These are phyloP conservation scores for Rusavskia elegans DNA, from an alignment of 495 filamentous ascomycete genomes.

Conservation along the genomic window DNA sequence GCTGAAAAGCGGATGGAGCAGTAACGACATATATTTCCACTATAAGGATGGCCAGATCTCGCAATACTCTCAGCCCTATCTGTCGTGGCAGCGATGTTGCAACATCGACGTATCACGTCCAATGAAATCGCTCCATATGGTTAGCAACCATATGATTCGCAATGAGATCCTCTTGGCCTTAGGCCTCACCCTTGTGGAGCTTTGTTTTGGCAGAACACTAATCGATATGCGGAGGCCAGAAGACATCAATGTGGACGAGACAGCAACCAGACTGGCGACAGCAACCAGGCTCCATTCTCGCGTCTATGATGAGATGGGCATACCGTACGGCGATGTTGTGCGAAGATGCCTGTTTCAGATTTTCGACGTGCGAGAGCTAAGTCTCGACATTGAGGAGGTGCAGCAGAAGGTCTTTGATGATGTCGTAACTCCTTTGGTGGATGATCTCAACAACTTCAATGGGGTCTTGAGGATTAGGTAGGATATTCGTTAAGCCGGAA, in stretches of 20 bases:
- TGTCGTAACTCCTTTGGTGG: conserved; percentile 9
- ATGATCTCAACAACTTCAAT: conserved; percentile 3
- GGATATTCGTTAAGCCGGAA: too few relatives aligned
- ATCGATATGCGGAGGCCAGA: conserved; percentile 10
- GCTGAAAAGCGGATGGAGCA: conserved; percentile 16
- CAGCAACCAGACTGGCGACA: conserved; percentile 13
- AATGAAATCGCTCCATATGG: not conserved
- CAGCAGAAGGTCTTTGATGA: conserved; percentile 13
- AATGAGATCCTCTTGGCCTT: conserved; percentile 16
- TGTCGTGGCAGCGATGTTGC: conserved; percentile 2
- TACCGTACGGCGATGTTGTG: conserved; percentile 18
- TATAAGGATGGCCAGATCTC: not conserved
- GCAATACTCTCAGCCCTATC: conserved; percentile 1
- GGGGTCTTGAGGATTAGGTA: not conserved
- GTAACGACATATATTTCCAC: conserved; percentile 16
- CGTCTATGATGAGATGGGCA: conserved; percentile 16
- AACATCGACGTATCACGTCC: not conserved
- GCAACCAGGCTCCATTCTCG: conserved; percentile 9
- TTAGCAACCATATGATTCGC: conserved; percentile 6
- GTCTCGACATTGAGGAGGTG: conserved; percentile 14
- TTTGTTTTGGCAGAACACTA: conserved; percentile 19
- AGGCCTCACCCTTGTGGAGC: conserved; percentile 19
- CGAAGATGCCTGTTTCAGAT: conserved; percentile 16
- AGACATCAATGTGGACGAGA: conserved; percentile 13
- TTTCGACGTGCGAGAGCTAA: conserved; percentile 12